Evolutionary conservation across 2,329 filamentous ascomycete species (phyloP).

Genomic region (Allantophomopsis cytisporea): DNA sequence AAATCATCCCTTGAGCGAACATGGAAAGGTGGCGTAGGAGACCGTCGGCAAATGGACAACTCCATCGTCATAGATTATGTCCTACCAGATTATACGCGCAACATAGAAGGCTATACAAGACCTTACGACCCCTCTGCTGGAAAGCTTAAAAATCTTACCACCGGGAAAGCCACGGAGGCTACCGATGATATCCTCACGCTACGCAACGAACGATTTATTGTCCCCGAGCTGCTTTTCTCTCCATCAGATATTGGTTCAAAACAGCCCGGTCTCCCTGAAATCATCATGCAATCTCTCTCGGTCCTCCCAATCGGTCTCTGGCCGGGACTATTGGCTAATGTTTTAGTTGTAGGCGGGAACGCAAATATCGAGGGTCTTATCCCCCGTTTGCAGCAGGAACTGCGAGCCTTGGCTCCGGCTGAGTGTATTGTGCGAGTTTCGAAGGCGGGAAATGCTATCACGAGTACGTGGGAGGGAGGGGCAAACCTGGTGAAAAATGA

Average conservation of each 20-base stretch:
- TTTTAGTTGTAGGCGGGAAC: constrained; percentile 82
- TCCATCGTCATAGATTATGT: constrained; percentile 79
- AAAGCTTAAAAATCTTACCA: constrained; percentile 28
- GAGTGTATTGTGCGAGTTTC: constrained; percentile 68
- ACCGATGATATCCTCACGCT: constrained; percentile 74
- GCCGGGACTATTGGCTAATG: constrained; percentile 73
- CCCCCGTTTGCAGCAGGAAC: constrained; percentile 61
- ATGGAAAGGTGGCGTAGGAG: constrained; percentile 64
- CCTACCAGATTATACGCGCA: constrained; percentile 61
- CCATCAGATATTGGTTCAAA: constrained; percentile 76
- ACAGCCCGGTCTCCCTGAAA: constrained; percentile 69
- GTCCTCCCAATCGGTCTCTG: constrained; percentile 70
- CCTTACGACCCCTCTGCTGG: constrained; percentile 61
- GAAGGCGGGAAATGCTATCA: constrained; percentile 58
- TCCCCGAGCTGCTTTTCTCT: constrained; percentile 82
- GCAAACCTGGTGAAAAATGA: constrained; percentile 59
- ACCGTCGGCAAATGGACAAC: constrained; percentile 34
- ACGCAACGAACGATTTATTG: constrained; percentile 80
- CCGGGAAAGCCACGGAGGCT: constrained; percentile 26
- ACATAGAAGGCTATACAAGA: constrained; percentile 52
- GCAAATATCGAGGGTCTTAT: constrained; percentile 69
- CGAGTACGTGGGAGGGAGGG: constrained; percentile 76
- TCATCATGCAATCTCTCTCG: constrained; percentile 68
- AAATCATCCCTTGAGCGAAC: constrained; percentile 62
- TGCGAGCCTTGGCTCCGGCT: constrained; percentile 57